Evolutionary conservation across 305 asterid genomes (phyloP).

Genomic region (Solanum hybrid): DNA sequence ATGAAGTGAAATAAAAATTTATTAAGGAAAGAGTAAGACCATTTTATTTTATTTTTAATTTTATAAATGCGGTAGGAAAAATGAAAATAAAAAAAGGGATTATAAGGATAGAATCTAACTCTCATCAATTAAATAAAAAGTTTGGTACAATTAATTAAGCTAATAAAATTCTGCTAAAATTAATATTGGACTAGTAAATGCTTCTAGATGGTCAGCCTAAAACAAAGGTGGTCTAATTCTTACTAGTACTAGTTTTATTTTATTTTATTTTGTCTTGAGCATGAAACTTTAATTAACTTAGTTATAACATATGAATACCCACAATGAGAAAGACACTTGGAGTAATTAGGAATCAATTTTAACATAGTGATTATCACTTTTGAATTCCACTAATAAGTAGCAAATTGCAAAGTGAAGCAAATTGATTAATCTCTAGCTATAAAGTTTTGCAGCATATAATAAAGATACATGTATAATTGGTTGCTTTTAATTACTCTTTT

Average conservation of each 20-base stretch:
- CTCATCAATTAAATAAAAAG: not conserved
- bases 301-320: not conserved
- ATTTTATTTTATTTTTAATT: too few species aligned
- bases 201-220: not conserved
- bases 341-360: not conserved
- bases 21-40: not conserved
- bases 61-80: not conserved
- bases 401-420: not conserved
- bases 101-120: not conserved
- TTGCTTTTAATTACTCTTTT: not conserved
- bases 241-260: not conserved
- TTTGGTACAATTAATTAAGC: not conserved
- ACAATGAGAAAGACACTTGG: not conserved
- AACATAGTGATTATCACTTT: not conserved
- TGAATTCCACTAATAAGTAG: not conserved
- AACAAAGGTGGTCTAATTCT: not conserved
- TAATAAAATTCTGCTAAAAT: not conserved
- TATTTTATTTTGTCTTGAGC: not conserved
- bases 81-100: too few species aligned
- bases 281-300: not conserved
- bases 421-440: not conserved
- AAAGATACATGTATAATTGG: not conserved
- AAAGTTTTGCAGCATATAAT: constrained; percentile 1
- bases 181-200: not conserved
- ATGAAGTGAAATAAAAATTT: not conserved